These are phyloP conservation scores for Melampsora abietis-canadensis DNA, from an alignment of 1,284 basidiomycete species.

Conservation along the genomic window DNA sequence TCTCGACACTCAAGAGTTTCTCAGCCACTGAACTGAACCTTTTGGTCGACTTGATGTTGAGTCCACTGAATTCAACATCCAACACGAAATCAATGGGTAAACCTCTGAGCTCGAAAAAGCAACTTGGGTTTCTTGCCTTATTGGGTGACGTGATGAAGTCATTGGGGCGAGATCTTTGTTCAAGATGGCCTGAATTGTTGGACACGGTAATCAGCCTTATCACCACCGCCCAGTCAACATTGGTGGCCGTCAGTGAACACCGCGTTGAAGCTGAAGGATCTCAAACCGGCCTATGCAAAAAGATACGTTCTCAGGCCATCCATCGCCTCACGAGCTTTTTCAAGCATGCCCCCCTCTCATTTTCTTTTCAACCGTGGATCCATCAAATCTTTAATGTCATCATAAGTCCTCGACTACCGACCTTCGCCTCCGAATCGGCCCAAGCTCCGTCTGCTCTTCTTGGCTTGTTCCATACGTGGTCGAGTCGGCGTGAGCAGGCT, in stretches of 20 bases:
- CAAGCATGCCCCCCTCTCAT: slow-evolving; percentile 60
- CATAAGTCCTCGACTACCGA: slow-evolving; percentile 75
- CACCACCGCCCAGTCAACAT: slow-evolving; percentile 62
- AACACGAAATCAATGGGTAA: slow-evolving; percentile 40
- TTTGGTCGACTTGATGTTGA: slow-evolving; percentile 88
- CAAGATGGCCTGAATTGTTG: slow-evolving; percentile 71
- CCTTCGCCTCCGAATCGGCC: slow-evolving; percentile 78
- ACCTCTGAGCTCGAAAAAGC: slow-evolving; percentile 62
- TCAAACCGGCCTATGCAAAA: slow-evolving; percentile 24
- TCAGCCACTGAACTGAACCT: slow-evolving; percentile 70
- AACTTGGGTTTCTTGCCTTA: slow-evolving; percentile 76
- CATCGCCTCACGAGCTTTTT: slow-evolving; percentile 88
- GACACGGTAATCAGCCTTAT: slow-evolving; percentile 66
- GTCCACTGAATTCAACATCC: slow-evolving; percentile 56
- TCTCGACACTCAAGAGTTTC: slow-evolving; percentile 70
- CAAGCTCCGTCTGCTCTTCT: slow-evolving; percentile 87
- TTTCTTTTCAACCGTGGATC: slow-evolving; percentile 72
- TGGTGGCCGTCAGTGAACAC: slow-evolving; percentile 7
- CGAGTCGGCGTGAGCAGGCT: slow-evolving; percentile 62
- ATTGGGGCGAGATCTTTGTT: slow-evolving; percentile 67
- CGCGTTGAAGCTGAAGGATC: neutral
- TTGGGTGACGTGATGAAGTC: slow-evolving; percentile 78
- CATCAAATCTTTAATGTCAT: slow-evolving; percentile 65
- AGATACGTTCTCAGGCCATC: slow-evolving; percentile 54
- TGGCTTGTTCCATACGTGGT: slow-evolving; percentile 80